Base-by-base conservation (phyloP, 805 yeast genomes). In the Myxozyma nipponensis region DNA sequence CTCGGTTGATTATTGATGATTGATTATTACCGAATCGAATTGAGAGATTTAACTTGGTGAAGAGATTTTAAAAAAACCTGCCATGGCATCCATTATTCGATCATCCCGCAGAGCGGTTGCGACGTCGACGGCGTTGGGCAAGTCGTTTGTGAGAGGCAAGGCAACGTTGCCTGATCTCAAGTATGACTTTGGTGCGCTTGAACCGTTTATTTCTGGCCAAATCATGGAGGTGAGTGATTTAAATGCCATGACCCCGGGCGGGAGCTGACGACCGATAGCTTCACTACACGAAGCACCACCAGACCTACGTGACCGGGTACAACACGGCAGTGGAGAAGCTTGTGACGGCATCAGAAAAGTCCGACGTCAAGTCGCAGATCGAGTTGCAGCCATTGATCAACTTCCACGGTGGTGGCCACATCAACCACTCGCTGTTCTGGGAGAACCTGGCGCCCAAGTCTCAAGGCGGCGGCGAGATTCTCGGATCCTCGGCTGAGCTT, bases 331-430 rank as follows among this genome's bases (percentile, higher is more conserved):
- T 78, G 59, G 95, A 85, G 69, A 83, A 86, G 71, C 74, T 81
- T 46, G 77, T 77, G 10, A 85, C 79, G 61, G 89, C 95, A 42
- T 64, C 77, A 53, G 69, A 71, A 36, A 73, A 74, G 47, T 78
- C 82, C 56, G 85, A 83, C 55, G 72, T 77, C 63, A 78, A 78
- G 64, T 69, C 83, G 44, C 75, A 83, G 63, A 66, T 72, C 49
- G 70, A 72, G 53, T 73, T 86, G 58, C 85, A 84, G 68, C 84
- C 85, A 62, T 73, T 77, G 61, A 80, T 89, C 74, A 88, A 86
- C 67, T 88, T 88, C 81, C 90, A 88, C 69, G 93, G 93, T 61
- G 96, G 96, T 68, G 96, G 96, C 26, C 86, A 75, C 74, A 73
- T 83, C 65, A 88, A 88, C 80, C 96, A 88, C 73, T 74, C 81